Base-by-base conservation (phyloP, 495 filamentous ascomycete genomes). In the Xylaria castorea region DNA sequence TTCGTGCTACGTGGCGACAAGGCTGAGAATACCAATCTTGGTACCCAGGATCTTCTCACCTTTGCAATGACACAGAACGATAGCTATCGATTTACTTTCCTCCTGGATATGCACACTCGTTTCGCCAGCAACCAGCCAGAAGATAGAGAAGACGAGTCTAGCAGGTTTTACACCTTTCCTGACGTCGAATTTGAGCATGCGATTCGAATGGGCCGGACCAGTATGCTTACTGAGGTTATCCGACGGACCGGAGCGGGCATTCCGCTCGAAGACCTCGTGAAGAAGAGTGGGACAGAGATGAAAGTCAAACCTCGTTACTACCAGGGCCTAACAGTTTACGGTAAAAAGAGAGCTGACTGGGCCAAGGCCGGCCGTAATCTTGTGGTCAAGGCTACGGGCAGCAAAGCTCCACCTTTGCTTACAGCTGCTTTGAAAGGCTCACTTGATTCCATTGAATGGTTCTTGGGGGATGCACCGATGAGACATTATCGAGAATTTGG, bases 261-360 rank as follows among this genome's bases (percentile, higher is more conserved):
- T 72, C 89, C 91, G 0, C 79, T 93, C 20, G 84, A 90, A n/a
- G 79, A 88, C 22, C 76, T 94, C 20, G 87, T 90, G 12, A 83
- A 88, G 68, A 82, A 86, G 11, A 89, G 83, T 36, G 91, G 91
- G 1, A 77, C 89, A 3, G 84, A 88, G 74, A 73, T 89, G 58
- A 79, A 85, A 62, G 85, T 88, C 68, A 91, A 91, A 76, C 88
- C 90, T 3, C 83, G 83, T 18, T 92, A 89, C 76, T 94, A 94
- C 74, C 91, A 91, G 74, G 92, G 92, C 0, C 77, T 94, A 60
- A 91, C 86, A 11, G 89, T 94, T 12, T 89, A 91, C 73, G 92
- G 92, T 2, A 89, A 89, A 78, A 94, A 93, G 85, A 87, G 90
- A 63, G 82, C 84, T 22, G 85, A 86, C 62, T 87, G 91, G 91